Evolutionary conservation across 2,329 filamentous ascomycete genomes (phyloP), one percentile per base, ranked within the genome.

Genomic region (Colletotrichum echinochloae): DNA sequence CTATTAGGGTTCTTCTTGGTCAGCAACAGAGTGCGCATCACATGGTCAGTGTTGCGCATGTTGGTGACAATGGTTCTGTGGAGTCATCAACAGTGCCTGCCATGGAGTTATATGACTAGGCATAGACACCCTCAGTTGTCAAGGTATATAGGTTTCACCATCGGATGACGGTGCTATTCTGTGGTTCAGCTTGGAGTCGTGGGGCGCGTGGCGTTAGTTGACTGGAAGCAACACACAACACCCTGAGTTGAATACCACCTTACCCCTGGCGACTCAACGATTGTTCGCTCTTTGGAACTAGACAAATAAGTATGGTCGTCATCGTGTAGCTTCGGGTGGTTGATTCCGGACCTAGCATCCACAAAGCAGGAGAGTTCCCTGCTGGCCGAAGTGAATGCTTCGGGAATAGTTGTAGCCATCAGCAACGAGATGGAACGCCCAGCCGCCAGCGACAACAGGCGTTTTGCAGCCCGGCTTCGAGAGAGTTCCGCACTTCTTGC

Each of bases 21-120:
- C 7, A 90, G 80, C 56, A 91, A 81, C 2, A 93, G 81, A 0
- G 90, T 92, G 35, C 91, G 84, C 1, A 90, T 90, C 2, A 83
- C 85, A 73, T 92, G 89, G 48, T 88, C 90, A n/a, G 81, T 80
- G 39, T 72, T 72, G 71, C 73, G 80, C 89, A 92, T 92, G 62
- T 87, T 84, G 4, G 66, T 72, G 56, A 93, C 81, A n/a, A 93
- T 61, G 2, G 82, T 84, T 60, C 81, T 82, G 33, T 81, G 62
- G 76, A 73, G 9, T 77, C 76, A 41, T 51, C 72, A 46, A 86
- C 84, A 2, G 83, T 86, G 28, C 84, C 84, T 2, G 79, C 77
- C 0, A 75, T 73, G 2, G 86, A 79, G 77, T 91, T 83, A 74
- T 93, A 93, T 35, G 81, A 77, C 86, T 89, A 93, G 1, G 87